Evolutionary conservation across 768 basidiomycete genomes (phyloP).

Genomic region (Suillus americanus): DNA sequence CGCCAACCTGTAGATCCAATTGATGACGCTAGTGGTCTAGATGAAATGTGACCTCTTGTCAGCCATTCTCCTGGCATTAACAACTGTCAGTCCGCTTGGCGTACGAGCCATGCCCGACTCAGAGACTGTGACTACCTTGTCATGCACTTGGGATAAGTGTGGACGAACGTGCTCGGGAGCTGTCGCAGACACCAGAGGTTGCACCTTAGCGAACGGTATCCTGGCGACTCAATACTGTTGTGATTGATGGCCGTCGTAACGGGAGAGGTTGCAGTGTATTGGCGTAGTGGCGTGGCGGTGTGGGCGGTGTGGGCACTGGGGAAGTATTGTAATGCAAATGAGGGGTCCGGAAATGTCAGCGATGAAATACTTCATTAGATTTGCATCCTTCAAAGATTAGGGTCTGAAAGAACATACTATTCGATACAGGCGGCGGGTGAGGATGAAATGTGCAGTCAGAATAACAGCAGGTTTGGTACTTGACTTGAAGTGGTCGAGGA

Average conservation of each 20-base stretch:
- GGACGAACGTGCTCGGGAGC: slow-evolving; percentile 2
- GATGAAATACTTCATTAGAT: neutral
- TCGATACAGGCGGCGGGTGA: slow-evolving; percentile 28
- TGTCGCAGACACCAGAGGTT: neutral
- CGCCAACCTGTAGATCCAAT: neutral
- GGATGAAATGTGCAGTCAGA: slow-evolving; percentile 27
- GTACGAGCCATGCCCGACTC: neutral
- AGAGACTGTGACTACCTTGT: neutral
- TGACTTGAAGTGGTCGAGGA: neutral
- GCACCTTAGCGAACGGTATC: neutral
- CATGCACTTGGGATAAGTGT: slow-evolving; percentile 11
- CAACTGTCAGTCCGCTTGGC: neutral
- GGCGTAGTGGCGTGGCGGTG: neutral
- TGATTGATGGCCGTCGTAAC: neutral
- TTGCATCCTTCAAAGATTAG: neutral
- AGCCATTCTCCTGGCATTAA: neutral
- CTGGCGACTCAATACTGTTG: neutral
- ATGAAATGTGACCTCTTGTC: neutral
- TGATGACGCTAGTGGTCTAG: neutral
- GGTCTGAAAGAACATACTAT: neutral
- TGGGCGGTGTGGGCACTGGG: too few species aligned
- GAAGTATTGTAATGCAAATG: neutral
- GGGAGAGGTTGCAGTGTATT: neutral
- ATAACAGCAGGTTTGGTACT: slow-evolving; percentile 14
- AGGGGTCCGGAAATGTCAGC: neutral